Conservation (phyloP, 1,284 basidiomycete species). For the Sanghuangporus weigelae region DNA sequence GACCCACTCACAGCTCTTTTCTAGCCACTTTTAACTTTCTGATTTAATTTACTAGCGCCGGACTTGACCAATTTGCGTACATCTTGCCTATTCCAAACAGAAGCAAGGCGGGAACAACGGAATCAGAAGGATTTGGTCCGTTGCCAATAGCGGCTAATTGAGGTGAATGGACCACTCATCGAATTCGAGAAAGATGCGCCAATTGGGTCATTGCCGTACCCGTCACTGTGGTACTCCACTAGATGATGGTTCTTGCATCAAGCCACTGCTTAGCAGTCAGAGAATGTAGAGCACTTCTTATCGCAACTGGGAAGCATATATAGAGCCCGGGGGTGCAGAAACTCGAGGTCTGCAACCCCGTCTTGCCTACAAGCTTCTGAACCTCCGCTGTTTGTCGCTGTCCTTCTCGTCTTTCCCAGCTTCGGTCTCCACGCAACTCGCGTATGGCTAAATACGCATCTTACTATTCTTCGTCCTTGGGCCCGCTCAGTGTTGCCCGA, state of each 20-base stretch:
- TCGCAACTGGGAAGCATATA: constrained; percentile 1
- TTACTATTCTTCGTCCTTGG: constrained; percentile 15
- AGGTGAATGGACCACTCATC: not conserved
- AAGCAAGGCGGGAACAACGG: not conserved
- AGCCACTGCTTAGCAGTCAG: not conserved
- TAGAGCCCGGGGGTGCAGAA: not conserved
- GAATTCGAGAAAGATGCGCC: not conserved
- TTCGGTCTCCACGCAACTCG: not conserved
- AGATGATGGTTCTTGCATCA: not conserved
- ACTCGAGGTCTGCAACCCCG: not conserved
- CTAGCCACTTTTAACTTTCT: not conserved
- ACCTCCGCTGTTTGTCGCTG: not conserved
- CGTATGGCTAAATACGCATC: constrained; percentile 14
- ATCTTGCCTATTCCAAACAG: not conserved
- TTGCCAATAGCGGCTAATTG: constrained; percentile 11
- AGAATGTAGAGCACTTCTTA: constrained; percentile 3
- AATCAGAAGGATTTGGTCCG: constrained; percentile 1
- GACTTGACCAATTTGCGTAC: not conserved
- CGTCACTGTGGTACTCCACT: not conserved
- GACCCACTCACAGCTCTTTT: not conserved
- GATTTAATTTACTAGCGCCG: not conserved
- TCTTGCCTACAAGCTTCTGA: not conserved
- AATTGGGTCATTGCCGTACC: not conserved
- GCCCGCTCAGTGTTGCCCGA: constrained; percentile 15
- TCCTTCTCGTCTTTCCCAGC: not conserved